Conservation (phyloP, 1,284 basidiomycete species). For the Ustilago crameri region DNA sequence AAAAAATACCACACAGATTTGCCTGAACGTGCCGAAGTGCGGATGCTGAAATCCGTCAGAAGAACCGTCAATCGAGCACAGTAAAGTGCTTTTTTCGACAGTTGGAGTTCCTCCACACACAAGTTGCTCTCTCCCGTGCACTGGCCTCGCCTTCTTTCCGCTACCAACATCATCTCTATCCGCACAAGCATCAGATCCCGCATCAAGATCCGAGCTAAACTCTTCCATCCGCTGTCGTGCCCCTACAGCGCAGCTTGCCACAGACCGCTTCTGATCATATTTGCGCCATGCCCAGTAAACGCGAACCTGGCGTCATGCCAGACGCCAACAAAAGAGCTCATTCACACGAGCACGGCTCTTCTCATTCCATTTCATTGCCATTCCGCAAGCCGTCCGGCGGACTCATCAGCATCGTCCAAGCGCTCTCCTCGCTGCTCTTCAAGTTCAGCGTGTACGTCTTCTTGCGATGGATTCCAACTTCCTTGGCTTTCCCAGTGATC, state of each 20-base stretch:
- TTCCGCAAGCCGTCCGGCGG: slow-evolving; percentile 43
- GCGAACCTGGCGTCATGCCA: slow-evolving; percentile 40
- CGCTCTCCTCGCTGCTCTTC: slow-evolving; percentile 50
- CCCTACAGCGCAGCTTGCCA: too few species aligned
- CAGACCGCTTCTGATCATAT: too few species aligned
- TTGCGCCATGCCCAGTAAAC: slow-evolving; percentile 28
- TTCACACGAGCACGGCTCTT: slow-evolving; percentile 1
- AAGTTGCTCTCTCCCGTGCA: too few species aligned
- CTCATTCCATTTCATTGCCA: slow-evolving; percentile 9
- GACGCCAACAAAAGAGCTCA: slow-evolving; percentile 15
- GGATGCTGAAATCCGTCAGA: too few species aligned
- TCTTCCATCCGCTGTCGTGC: too few species aligned
- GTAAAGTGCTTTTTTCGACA: not conserved
- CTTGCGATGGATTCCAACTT: slow-evolving; percentile 60
- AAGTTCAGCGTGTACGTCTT: slow-evolving; percentile 59
- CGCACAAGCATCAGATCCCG: not conserved
- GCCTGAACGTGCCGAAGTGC: too few species aligned
- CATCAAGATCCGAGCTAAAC: too few species aligned
- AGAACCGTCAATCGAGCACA: too few species aligned
- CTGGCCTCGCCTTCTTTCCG: not conserved
- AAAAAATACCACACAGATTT: too few species aligned
- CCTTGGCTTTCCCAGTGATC: slow-evolving; percentile 43
- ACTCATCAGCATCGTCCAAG: slow-evolving; percentile 43
- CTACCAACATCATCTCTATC: not conserved
- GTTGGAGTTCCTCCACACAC: too few species aligned